Base-by-base conservation (phyloP, 768 basidiomycete genomes). In the Psilocybe azurescens region DNA sequence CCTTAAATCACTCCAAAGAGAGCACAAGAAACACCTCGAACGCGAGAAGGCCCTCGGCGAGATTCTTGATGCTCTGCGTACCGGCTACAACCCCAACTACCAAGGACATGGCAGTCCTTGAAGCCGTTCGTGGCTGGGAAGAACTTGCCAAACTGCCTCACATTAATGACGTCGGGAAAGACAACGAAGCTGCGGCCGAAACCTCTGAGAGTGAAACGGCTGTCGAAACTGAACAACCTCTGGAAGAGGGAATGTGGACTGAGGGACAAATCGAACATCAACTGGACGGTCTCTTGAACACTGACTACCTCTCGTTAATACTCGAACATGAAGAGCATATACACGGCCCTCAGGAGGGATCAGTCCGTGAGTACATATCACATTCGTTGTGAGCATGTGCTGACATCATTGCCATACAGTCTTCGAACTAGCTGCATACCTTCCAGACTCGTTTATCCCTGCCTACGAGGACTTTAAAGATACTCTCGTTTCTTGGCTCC, bases 51-150 rank as follows among this genome's bases (percentile, higher is more conserved):
- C 87, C 50, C 85, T 99, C 2, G 90, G 89, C 24, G 85, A 89
- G n/a, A 93, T 99, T 54, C 83, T 99, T 5, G 84, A 88, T 60
- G 80, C 88, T 30, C 85, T 99, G 10, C 85, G 93, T 20, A 84
- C 86, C 9, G 89, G 90, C 3, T 98, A 97, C 78, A 99, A 99
- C 73, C 97, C 97, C 14, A 99, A 99, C 74, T 98, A 98, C 76
- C 96, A 98, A 73, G 97, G 97, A 99, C 72, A 99, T 99, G 97
- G 95, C 95, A 2, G 97, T 99, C 52, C 85, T 97, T 30, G 96
- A 97, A 67, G 96, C 97, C 16, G 95, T 98, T 14, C 88, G 95
- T 51, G 96, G 95, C 13, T 99, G 93, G 89, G 93, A 95, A 72
- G 88, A 83, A 47, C 81, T 88, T 7, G 87, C 89, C 11, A 83